Evolutionary conservation across 2,329 filamentous ascomycete species (phyloP), one percentile per base, ranked within the genome.

Genomic region (Orbilia brochopaga): DNA sequence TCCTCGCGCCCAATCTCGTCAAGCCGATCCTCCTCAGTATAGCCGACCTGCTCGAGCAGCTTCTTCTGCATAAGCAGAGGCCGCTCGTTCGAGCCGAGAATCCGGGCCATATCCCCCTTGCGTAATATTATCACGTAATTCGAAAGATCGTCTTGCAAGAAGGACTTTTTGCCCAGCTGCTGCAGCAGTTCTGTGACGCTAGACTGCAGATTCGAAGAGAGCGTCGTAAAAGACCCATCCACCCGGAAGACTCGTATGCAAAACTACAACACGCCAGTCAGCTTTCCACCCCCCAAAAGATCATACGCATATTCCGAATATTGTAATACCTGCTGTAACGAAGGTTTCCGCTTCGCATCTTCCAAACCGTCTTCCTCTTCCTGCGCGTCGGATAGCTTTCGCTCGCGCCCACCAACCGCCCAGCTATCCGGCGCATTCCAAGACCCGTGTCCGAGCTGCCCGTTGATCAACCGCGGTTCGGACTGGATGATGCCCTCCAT

Each of bases 391-490:
- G 30, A 15, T 48, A 66, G 46, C 64, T 74, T 84, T 30, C 86
- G 83, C 77, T 91, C 90, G 78, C 93, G 89, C 62, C 93, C 90
- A 1, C 88, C 85, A 24, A 97, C 93, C 56, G 90, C 92, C 94
- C 94, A 99, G 78, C 92, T 97, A 79, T 97, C 93, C 0, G 94
- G 93, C 2, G 92, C 92, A 79, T 95, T 90, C 93, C 93, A 99
- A 2, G 86, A 86, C 13, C 66, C 66, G 17, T 70, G 59, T 0
- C 54, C 37, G 24, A 58, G 58, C 40, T 54, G 54, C 48, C 61
- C 58, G 4, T 64, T 35, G 23, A 55, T 55, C 8, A 48, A 55
- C 15, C 30, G 46, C 17, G 61, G 54, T 30, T 37, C 48, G 74
- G 85, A 84, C 2, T 86, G 87, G 74, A 97, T 81, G 74, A 97